Conservation (phyloP, 2,329 filamentous ascomycete genomes). For the Lachnellula suecica region DNA sequence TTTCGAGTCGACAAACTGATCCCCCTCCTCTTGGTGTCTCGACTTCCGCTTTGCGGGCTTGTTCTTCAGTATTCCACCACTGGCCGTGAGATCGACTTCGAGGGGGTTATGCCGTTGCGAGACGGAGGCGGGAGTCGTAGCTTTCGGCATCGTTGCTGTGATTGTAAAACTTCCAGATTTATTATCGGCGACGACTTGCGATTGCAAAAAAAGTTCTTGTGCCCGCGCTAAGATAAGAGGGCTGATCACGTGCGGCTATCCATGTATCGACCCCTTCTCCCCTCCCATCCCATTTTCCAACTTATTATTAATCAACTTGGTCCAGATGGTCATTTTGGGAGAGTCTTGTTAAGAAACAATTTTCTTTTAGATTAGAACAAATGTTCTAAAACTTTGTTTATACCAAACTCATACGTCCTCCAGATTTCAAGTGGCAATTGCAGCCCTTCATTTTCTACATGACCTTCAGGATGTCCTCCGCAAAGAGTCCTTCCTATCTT, state of each 20-base stretch:
- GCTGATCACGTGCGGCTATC: neutral
- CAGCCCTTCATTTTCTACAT: neutral
- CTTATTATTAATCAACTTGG: neutral
- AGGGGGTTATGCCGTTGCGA: slow-evolving; percentile 83
- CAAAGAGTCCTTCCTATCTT: slow-evolving; percentile 29
- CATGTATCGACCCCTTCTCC: neutral
- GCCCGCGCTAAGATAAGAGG: slow-evolving; percentile 4
- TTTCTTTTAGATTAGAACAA: neutral
- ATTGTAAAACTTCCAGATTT: neutral
- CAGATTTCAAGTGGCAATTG: neutral
- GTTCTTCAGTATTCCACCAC: slow-evolving; percentile 65
- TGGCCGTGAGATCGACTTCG: slow-evolving; percentile 78
- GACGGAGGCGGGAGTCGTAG: slow-evolving; percentile 55
- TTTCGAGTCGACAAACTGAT: slow-evolving; percentile 81
- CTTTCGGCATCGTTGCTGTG: slow-evolving; percentile 70
- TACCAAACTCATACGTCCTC: neutral
- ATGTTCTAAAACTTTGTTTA: neutral
- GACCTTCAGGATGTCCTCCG: neutral
- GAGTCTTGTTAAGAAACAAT: no score
- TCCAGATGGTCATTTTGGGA: no score
- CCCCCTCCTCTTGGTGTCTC: slow-evolving; percentile 57
- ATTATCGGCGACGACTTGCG: neutral
- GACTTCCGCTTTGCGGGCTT: slow-evolving; percentile 71
- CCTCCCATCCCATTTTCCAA: neutral
- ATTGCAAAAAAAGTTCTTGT: slow-evolving; percentile 11